phyloP scores from a whole-genome alignment of 768 basidiomycete species.

The Solioccasus polychromus region DNA sequence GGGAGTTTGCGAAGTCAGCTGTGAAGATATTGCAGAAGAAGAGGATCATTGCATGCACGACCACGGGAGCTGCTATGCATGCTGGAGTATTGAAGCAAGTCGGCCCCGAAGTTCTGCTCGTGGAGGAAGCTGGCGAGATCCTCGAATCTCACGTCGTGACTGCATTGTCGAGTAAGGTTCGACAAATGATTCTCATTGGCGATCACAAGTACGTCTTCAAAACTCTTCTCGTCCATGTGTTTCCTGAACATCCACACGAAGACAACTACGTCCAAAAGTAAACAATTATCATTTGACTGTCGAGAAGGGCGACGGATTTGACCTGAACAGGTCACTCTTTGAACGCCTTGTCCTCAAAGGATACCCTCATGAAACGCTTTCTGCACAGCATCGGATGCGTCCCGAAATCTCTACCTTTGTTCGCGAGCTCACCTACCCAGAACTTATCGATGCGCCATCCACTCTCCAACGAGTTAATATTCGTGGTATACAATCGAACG shows the following conservation, averaged over 20 bases:
- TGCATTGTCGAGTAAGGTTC: constrained; percentile 43
- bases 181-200: constrained; percentile 63
- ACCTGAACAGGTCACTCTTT: constrained; percentile 65
- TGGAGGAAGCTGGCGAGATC: constrained; percentile 74
- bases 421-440: constrained; percentile 64
- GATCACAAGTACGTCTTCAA: constrained; percentile 60
- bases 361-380: constrained; percentile 58
- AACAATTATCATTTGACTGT: constrained; percentile 62
- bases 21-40: constrained; percentile 38
- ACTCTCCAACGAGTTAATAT: constrained; percentile 50
- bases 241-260: constrained; percentile 21
- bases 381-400: constrained; percentile 67
- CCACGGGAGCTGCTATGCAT: constrained; percentile 66
- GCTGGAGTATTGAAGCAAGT: constrained; percentile 40
- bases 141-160: constrained; percentile 65
- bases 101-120: constrained; percentile 50
- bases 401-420: constrained; percentile 67
- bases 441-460: constrained; percentile 51
- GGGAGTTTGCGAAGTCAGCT: constrained; percentile 33
- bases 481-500: constrained; percentile 51
- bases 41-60: constrained; percentile 66
- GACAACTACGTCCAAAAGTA: constrained; percentile 71
- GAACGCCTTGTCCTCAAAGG: constrained; percentile 61
- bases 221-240: neutral
- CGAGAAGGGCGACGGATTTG: constrained; percentile 67